Percentiles rank a stretch among this genome's conserved stretches.
phyloP scores from a whole-genome alignment of 352 stramenopile genomes.

The Phytophthora colocasiae region DNA sequence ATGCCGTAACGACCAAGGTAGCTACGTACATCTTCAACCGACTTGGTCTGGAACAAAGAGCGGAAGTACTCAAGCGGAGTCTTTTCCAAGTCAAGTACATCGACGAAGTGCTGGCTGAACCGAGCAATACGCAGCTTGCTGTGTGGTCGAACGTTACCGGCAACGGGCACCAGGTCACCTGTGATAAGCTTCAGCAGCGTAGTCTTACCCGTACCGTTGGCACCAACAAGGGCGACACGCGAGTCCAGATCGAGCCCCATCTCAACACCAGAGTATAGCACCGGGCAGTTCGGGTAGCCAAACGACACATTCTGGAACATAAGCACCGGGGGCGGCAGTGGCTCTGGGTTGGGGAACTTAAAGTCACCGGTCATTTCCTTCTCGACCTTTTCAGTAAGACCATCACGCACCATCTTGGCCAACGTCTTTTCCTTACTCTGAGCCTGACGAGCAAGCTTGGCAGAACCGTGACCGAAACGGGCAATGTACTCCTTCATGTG shows the following conservation, averaged over 20 bases:
- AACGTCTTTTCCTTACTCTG: conserved; percentile 99
- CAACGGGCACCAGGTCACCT: conserved; percentile 93
- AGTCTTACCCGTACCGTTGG: conserved; percentile 97
- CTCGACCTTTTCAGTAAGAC: conserved; percentile 95
- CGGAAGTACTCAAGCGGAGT: conserved; percentile 98
- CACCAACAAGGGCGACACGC: conserved; percentile 96
- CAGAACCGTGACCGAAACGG: conserved; percentile 97
- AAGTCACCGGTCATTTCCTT: conserved; percentile 92
- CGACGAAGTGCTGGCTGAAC: conserved; percentile 99
- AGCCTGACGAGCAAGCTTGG: conserved; percentile 97
- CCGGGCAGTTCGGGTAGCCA: conserved; percentile 91
- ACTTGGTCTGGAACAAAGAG: conserved; percentile 93
- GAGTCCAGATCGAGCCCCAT: conserved; percentile 98
- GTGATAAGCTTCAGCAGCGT: conserved; percentile 99
- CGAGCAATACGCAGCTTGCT: conserved; percentile 96
- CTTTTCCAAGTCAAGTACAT: conserved; percentile 96
- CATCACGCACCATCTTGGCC: conserved; percentile 97
- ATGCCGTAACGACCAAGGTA: conserved; percentile 98
- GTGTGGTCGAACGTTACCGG: conserved; percentile 96
- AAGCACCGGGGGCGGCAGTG: conserved; percentile 95
- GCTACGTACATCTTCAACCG: conserved; percentile 94
- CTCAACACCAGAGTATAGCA: conserved; percentile 94
- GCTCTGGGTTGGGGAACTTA: conserved; percentile 97
- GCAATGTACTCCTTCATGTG: conserved; percentile 99
- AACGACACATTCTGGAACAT: conserved; percentile 98